Evolutionary conservation across 495 filamentous ascomycete species (phyloP).

Genomic region (Penicillium tannophilum): DNA sequence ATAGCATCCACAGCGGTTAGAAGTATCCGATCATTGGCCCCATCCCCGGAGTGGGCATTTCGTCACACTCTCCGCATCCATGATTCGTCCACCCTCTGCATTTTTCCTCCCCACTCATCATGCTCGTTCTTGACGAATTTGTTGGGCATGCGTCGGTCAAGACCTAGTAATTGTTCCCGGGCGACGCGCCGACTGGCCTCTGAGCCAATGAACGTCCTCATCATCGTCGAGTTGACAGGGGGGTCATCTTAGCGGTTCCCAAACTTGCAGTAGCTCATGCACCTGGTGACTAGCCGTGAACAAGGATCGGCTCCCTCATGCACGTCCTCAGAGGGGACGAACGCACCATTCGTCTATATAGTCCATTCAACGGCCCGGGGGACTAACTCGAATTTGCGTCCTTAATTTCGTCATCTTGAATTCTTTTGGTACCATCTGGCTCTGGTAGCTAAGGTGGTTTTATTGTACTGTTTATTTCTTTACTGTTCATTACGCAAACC

Average conservation of each 20-base stretch:
- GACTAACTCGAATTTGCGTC: constrained; percentile 23
- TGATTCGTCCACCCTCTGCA: constrained; percentile 3
- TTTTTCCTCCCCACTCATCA: constrained; percentile 7
- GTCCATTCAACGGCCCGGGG: constrained; percentile 18
- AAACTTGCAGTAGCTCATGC: constrained; percentile 45
- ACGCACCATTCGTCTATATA: constrained; percentile 28
- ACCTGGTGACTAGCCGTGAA: constrained; percentile 17
- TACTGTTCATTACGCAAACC: constrained; percentile 21
- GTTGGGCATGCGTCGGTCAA: constrained; percentile 7
- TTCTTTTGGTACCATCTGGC: constrained; percentile 30
- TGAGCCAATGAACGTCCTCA: constrained; percentile 21
- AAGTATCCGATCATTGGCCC: constrained; percentile 25
- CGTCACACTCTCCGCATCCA: constrained; percentile 23
- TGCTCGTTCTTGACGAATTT: neutral
- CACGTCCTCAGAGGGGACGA: constrained; percentile 15
- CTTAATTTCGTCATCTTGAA: constrained; percentile 30
- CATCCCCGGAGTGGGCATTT: constrained; percentile 18
- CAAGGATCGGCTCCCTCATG: constrained; percentile 21
- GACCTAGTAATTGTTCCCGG: constrained; percentile 8
- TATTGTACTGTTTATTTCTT: constrained; percentile 23
- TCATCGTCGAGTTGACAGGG: constrained; percentile 8
- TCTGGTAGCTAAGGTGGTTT: constrained; percentile 40
- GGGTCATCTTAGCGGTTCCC: constrained; percentile 31
- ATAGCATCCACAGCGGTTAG: constrained; percentile 37
- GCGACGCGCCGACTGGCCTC: constrained; percentile 28